These are phyloP conservation scores for Avena eriantha DNA, from an alignment of 176 grass and related monocot genomes.

Conservation along the genomic window DNA sequence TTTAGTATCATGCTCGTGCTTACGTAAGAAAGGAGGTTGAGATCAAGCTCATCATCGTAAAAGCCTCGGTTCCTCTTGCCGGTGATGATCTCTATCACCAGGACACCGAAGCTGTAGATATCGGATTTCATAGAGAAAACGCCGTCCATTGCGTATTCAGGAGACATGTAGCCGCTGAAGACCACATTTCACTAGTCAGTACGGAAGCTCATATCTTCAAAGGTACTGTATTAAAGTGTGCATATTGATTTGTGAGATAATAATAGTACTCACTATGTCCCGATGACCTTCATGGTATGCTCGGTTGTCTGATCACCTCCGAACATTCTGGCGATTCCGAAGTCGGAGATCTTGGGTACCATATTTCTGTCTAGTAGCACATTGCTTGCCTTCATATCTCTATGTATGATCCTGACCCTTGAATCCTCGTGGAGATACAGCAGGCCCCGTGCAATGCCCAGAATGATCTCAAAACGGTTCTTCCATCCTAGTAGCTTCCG, in stretches of 20 bases:
- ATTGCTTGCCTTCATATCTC: constrained; percentile 32
- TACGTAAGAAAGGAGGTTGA: constrained; percentile 22
- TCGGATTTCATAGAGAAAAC: constrained; percentile 22
- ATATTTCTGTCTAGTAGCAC: constrained; percentile 20
- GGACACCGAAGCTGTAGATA: constrained; percentile 6
- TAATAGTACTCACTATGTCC: constrained; percentile 16
- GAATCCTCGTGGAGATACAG: constrained; percentile 29
- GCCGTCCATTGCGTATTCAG: constrained; percentile 14
- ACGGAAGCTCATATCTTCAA: neutral
- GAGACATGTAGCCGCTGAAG: constrained; percentile 30
- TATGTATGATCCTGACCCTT: constrained; percentile 33
- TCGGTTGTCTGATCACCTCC: constrained; percentile 26
- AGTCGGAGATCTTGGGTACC: constrained; percentile 32
- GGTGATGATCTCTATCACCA: constrained; percentile 27
- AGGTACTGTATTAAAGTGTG: neutral
- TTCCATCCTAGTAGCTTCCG: constrained; percentile 18
- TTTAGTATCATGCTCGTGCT: neutral
- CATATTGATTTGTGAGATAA: neutral
- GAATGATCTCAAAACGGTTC: constrained; percentile 21
- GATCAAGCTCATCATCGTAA: neutral
- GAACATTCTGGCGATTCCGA: constrained; percentile 18
- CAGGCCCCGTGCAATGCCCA: constrained; percentile 21
- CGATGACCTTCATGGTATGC: constrained; percentile 25
- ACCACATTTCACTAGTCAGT: neutral
- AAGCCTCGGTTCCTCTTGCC: constrained; percentile 22